These are phyloP conservation scores for Parmales sp. DNA, from an alignment of 108 stramenopile species.

Conservation along the genomic window DNA sequence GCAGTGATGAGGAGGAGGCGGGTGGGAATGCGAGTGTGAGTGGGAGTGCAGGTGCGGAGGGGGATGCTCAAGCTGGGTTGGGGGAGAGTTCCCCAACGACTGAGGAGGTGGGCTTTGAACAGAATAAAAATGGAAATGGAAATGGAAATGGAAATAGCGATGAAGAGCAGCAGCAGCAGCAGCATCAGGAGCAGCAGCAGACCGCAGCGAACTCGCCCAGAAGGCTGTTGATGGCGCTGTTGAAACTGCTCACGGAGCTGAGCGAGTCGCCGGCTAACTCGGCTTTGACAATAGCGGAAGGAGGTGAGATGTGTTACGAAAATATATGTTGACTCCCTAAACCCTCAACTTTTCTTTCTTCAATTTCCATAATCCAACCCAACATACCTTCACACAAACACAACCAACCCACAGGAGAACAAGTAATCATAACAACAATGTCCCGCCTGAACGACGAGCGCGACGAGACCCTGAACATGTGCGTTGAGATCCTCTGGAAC, in stretches of 20 bases:
- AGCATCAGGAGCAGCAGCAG: too few relatives aligned
- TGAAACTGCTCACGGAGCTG: slow-evolving; percentile 6
- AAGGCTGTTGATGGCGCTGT: not conserved
- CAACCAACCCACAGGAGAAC: too few relatives aligned
- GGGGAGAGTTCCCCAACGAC: not conserved
- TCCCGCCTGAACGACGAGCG: slow-evolving; percentile 9
- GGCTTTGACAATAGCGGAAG: not conserved
- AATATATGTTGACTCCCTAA: too few relatives aligned
- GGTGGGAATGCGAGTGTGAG: not conserved
- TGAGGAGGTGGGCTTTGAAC: not conserved
- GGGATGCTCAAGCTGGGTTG: too few relatives aligned
- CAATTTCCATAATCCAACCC: too few relatives aligned
- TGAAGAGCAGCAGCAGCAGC: too few relatives aligned
- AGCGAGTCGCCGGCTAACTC: not conserved
- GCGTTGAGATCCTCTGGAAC: slow-evolving; percentile 33
- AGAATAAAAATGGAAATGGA: too few relatives aligned
- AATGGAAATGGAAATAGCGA: too few relatives aligned
- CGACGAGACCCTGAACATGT: slow-evolving; percentile 14
- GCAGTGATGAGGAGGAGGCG: not conserved
- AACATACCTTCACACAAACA: too few relatives aligned
- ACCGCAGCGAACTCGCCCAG: not conserved
- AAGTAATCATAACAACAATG: not conserved
- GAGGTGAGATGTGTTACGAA: slow-evolving; percentile 1
- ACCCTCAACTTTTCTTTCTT: too few relatives aligned
- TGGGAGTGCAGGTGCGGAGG: not conserved